These are phyloP conservation scores for Ophiosphaerella korrae DNA, from an alignment of 2,329 filamentous ascomycete genomes.

Conservation along the genomic window DNA sequence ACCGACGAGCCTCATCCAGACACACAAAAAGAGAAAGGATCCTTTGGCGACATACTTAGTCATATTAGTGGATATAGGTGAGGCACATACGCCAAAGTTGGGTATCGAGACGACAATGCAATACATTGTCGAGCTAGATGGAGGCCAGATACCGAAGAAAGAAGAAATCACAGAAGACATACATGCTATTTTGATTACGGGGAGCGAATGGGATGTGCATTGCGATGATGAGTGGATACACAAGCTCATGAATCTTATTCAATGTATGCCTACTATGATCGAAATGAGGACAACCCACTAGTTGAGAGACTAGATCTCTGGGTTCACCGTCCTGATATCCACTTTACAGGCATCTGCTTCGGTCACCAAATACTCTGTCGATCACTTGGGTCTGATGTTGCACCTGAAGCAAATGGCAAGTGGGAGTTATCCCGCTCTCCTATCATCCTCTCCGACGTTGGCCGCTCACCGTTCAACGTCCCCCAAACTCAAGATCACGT, in stretches of 20 bases:
- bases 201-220: conserved; percentile 56
- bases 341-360: conserved; percentile 56
- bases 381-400: conserved; percentile 49
- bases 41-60: conserved; percentile 61
- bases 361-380: conserved; percentile 56
- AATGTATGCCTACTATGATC: conserved; percentile 40
- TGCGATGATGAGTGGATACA: conserved; percentile 53
- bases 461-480: conserved; percentile 49
- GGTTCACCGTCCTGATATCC: conserved; percentile 57
- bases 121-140: conserved; percentile 56
- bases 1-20: conserved; percentile 62
- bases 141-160: conserved; percentile 50
- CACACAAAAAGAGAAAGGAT: conserved; percentile 56
- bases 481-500: conserved; percentile 38
- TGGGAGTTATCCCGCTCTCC: conserved; percentile 55
- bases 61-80: conserved; percentile 59
- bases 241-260: conserved; percentile 52
- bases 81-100: conserved; percentile 59
- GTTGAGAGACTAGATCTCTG: conserved; percentile 52
- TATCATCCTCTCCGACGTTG: conserved; percentile 48
- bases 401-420: conserved; percentile 46
- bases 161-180: conserved; percentile 55
- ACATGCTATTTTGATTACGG: conserved; percentile 54
- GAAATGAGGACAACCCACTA: not conserved
- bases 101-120: conserved; percentile 61